Conservation (phyloP, 2,329 filamentous ascomycete species). For the Septoria petroselini region DNA sequence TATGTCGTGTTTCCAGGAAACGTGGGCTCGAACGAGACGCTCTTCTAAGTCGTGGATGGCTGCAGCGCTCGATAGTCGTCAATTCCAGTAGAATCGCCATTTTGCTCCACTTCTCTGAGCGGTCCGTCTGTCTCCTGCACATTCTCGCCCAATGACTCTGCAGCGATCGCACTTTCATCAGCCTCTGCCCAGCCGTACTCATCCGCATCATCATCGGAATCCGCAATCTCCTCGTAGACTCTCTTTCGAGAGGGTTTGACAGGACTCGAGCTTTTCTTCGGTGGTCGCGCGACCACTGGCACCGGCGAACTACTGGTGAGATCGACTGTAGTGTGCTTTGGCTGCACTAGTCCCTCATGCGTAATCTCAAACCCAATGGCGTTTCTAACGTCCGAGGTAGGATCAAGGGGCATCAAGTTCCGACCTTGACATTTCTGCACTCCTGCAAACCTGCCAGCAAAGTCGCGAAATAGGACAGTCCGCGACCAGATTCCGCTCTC, state of each 20-base stretch:
- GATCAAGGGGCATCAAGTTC: slow-evolving; percentile 32
- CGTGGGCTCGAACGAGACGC: slow-evolving; percentile 50
- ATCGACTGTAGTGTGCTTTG: slow-evolving; percentile 27
- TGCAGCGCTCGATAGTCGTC: slow-evolving; percentile 31
- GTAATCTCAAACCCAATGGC: slow-evolving; percentile 52
- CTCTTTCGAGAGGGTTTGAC: slow-evolving; percentile 51
- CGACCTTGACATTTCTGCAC: slow-evolving; percentile 46
- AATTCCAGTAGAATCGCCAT: background rate
- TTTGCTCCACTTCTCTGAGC: background rate
- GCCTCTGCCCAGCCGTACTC: slow-evolving; percentile 70
- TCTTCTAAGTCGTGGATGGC: slow-evolving; percentile 47
- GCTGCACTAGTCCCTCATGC: slow-evolving; percentile 43
- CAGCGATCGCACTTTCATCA: slow-evolving; percentile 52
- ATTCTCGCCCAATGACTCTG: slow-evolving; percentile 1
- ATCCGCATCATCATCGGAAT: slow-evolving; percentile 61
- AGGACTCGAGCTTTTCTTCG: slow-evolving; percentile 9
- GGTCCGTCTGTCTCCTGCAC: background rate
- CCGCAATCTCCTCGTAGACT: slow-evolving; percentile 54
- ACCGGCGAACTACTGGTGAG: slow-evolving; percentile 18
- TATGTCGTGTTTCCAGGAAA: slow-evolving; percentile 61
- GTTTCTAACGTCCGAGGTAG: slow-evolving; percentile 43
- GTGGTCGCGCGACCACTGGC: background rate
- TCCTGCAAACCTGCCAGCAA: slow-evolving; percentile 44
- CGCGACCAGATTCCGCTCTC: slow-evolving; percentile 72
- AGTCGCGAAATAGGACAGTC: slow-evolving; percentile 77